Conservation (phyloP, 768 basidiomycete species). For the Tylopilus balloui region DNA sequence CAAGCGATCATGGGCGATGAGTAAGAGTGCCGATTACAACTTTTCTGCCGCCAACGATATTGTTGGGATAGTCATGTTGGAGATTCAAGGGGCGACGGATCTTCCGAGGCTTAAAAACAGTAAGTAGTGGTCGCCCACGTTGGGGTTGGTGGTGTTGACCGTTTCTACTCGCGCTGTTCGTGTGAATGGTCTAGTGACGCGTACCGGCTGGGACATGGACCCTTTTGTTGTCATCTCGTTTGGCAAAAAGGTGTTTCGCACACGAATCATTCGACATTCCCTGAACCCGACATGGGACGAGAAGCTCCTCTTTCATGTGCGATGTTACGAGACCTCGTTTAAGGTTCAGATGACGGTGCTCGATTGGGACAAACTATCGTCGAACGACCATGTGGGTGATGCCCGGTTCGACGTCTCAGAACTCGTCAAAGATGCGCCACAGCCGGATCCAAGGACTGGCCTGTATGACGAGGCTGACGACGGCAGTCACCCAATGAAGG, state of each 20-base stretch:
- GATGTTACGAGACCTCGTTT: conserved; percentile 77
- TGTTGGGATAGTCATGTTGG: conserved; percentile 91
- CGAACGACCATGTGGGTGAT: conserved; percentile 88
- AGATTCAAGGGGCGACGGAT: conserved; percentile 80
- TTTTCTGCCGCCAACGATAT: conserved; percentile 75
- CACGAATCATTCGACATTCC: conserved; percentile 80
- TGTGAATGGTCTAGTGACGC: conserved; percentile 54
- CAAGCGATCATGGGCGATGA: conserved; percentile 35
- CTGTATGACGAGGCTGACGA: conserved; percentile 37
- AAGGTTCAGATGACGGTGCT: conserved; percentile 78
- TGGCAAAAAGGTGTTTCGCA: conserved; percentile 95
- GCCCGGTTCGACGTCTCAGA: conserved; percentile 65
- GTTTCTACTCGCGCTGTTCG: background rate
- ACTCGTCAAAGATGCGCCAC: conserved; percentile 62
- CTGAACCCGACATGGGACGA: conserved; percentile 91
- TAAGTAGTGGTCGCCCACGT: conserved; percentile 37
- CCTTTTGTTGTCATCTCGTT: conserved; percentile 96
- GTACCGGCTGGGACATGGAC: conserved; percentile 94
- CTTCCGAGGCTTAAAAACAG: conserved; percentile 84
- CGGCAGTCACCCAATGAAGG: conserved; percentile 53
- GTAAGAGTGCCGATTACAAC: conserved; percentile 47
- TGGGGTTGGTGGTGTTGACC: background rate
- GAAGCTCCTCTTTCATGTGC: conserved; percentile 92
- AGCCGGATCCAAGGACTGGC: conserved; percentile 54
- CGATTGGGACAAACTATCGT: conserved; percentile 93